These are phyloP conservation scores for Casuarina equisetifolia DNA, from an alignment of 306 rosid genomes.

Conservation along the genomic window DNA sequence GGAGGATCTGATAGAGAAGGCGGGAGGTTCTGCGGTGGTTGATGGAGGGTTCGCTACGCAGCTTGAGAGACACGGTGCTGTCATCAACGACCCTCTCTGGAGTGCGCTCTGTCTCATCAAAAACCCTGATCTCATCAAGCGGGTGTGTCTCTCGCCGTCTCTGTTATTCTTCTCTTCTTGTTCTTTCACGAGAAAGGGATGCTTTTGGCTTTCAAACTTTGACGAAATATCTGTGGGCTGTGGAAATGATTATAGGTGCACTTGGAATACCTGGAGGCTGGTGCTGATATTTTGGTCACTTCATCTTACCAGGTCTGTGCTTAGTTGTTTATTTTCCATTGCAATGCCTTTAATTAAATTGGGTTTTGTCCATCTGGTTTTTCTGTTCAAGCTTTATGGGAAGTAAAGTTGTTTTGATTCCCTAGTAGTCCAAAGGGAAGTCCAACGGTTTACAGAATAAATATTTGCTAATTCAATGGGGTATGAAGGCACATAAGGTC, in stretches of 20 bases:
- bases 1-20: slow-evolving; percentile 60
- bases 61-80: slow-evolving; percentile 75
- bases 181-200: not conserved
- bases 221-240: not conserved
- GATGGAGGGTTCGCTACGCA: slow-evolving; percentile 95
- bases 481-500: not conserved
- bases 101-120: slow-evolving; percentile 78
- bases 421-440: not conserved
- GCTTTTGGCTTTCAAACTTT: not conserved
- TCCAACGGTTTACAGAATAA: no score
- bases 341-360: not conserved
- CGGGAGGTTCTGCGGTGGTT: slow-evolving; percentile 67
- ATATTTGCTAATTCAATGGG: no score
- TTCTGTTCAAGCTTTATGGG: not conserved
- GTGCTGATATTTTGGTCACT: slow-evolving; percentile 78
- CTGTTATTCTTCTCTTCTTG: not conserved
- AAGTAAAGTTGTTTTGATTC: not conserved
- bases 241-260: slow-evolving; percentile 56
- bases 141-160: slow-evolving; percentile 27
- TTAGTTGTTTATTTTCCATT: not conserved
- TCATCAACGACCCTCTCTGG: slow-evolving; percentile 81
- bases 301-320: slow-evolving; percentile 81
- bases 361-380: not conserved
- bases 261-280: slow-evolving; percentile 78
- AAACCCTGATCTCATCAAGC: slow-evolving; percentile 59